Base-by-base conservation (phyloP, 2,329 filamentous ascomycete species). In the Neonectria neomacrospora region DNA sequence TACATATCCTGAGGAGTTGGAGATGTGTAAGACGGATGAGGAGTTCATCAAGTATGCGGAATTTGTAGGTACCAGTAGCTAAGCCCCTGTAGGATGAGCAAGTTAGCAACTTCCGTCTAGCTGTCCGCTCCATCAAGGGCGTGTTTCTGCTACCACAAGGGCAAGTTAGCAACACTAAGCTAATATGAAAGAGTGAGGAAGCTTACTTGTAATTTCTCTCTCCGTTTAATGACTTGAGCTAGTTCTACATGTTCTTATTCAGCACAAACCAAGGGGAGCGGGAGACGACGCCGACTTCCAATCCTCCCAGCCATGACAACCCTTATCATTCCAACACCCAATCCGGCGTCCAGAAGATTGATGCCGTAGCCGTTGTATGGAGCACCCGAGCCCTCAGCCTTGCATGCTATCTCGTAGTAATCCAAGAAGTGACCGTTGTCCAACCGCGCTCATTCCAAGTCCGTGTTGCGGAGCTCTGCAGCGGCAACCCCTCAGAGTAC, bases 281-380 rank as follows among this genome's bases (percentile, higher is more conserved):
- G n/a, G n/a, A n/a, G 34, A 37, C 8, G 34, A n/a, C 5, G 34
- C 1, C 34, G 5, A 12, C 30, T 11, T n/a, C 20, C 32, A 53
- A 11, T 14, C 50, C 20, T 10, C n/a, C 32, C 34, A 51, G 9
- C 50, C 30, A 34, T 28, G 22, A 30, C 28, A 30, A 54, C 20
- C 7, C 26, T 26, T 39, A 2, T 32, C 23, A 44, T 12, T n/a
- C 47, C 10, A 14, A 45, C 9, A 11, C 34, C 18, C 75, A 80
- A 67, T 67, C 73, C 20, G 79, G 80, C 47, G 78, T 82, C 39
- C 74, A 76, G 54, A 72, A 77, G 30, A 78, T 81, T 47, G 78
- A 83, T 59, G 80, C 80, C 30, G 75, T 78, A 20, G 79, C 81
- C 4, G 67, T 73, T 7, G 75, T 77, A 18, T 83, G 81, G 80